phyloP scores from a whole-genome alignment of 352 stramenopile genomes.

The Globisporangium splendens region DNA sequence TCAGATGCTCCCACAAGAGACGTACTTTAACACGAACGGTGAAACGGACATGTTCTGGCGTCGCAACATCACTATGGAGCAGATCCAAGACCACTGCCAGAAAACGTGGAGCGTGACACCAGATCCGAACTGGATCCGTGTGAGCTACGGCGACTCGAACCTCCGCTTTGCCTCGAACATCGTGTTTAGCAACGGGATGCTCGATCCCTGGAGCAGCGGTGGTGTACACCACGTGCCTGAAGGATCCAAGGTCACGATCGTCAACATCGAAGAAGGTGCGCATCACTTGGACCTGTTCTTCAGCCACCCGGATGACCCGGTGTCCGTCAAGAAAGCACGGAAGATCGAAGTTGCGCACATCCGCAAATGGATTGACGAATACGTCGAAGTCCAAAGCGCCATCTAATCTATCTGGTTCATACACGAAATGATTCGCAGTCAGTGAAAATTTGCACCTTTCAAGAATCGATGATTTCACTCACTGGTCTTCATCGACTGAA shows the following conservation, averaged over 20 bases:
- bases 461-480: no score
- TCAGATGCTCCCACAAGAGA: constrained; percentile 88
- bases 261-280: constrained; percentile 74
- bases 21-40: constrained; percentile 87
- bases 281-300: constrained; percentile 95
- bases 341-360: constrained; percentile 80
- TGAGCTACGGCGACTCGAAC: constrained; percentile 65
- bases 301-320: constrained; percentile 80
- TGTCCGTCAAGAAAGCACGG: constrained; percentile 67
- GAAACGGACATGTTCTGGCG: constrained; percentile 92
- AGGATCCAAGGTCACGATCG: constrained; percentile 54
- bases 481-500: no score
- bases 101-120: constrained; percentile 60
- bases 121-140: constrained; percentile 69
- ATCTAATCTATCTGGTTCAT: no score
- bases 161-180: constrained; percentile 88
- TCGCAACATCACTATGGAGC: constrained; percentile 52
- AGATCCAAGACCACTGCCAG: constrained; percentile 63
- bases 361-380: constrained; percentile 79
- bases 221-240: constrained; percentile 70
- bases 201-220: constrained; percentile 92
- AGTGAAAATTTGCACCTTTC: no score
- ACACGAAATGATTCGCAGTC: no score
- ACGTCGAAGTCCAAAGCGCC: constrained; percentile 14
- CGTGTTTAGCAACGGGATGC: constrained; percentile 92